Conservation (phyloP, 768 basidiomycete genomes). For the Omphalotus guepiniiformis region DNA sequence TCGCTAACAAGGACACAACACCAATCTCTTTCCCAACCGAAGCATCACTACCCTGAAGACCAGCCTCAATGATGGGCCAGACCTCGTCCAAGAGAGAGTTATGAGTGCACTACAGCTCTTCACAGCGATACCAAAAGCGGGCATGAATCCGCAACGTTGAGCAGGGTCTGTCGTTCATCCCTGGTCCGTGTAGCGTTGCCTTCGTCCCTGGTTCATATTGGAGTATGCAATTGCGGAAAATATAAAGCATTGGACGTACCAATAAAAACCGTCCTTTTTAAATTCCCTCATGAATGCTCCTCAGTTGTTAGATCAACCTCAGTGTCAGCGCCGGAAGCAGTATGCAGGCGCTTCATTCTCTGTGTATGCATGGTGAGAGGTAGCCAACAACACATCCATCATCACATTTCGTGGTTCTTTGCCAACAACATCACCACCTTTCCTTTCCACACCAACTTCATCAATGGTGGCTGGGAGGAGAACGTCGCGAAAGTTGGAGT, state of each 20-base stretch:
- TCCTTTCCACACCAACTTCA: neutral
- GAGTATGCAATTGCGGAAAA: no score
- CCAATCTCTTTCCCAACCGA: no score
- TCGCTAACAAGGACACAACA: no score
- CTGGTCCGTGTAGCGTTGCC: no score
- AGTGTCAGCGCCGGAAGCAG: conserved; percentile 48
- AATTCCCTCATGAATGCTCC: conserved; percentile 73
- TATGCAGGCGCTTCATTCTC: conserved; percentile 48
- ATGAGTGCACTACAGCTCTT: no score
- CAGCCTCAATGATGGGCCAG: no score
- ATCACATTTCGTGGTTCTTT: conserved; percentile 37
- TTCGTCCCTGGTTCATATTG: no score
- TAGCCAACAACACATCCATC: conserved; percentile 48
- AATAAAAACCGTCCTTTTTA: conserved; percentile 58
- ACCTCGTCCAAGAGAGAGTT: no score
- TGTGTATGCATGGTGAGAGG: conserved; percentile 42
- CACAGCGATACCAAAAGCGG: no score
- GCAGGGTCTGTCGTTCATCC: no score
- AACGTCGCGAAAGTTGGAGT: conserved; percentile 51
- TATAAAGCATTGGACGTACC: conserved; percentile 24
- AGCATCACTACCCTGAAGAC: no score
- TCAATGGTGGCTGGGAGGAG: conserved; percentile 38
- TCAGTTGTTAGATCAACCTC: conserved; percentile 59
- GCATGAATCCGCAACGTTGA: no score
- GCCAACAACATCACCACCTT: neutral